Evolutionary conservation across 306 rosid genomes (phyloP), one percentile per base, ranked within the genome.

Genomic region (Begonia loranthoides): DNA sequence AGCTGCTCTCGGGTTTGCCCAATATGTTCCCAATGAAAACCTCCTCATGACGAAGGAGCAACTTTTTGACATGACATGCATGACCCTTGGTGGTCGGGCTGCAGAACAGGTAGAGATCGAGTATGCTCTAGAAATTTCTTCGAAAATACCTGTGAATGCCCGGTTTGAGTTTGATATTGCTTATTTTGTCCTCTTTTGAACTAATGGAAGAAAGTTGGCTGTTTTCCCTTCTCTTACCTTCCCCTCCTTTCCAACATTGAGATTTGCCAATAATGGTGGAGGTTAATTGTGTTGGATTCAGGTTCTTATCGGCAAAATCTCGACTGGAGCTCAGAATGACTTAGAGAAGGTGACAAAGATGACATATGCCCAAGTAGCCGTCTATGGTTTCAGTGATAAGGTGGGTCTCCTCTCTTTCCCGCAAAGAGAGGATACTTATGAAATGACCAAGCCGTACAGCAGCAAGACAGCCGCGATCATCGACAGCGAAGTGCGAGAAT

Each of bases 1-100:
- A 10, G 93, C 95, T 15, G 95, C 95, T 13, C 97, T 88, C 54
- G 97, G 97, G 53, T 88, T 84, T 66, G 89, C 97, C 34, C 97
- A 88, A 52, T 88, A 84, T 62, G 84, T 88, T 64, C 95, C 89
- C 1, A 84, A 61, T 17, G 97, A 88, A 70, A 84, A 88, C 66
- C 93, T 84, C 59, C 89, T 88, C 50, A 75, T 75, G 93, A 84
- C 97, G 34, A 81, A 88, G 79, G 93, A 84, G 64, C 97, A 88
- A 67, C 95, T 88, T 57, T 81, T 88, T 15, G 97, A 88, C 62
- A 63, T 79, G 84, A 84, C 95, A 41, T 88, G 97, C 68, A 75
- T 84, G 95, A 71, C 97, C 57, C 95, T 84, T 52, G 97, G 97
- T 52, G 97, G 97, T 54, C 82, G 97, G 51, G 97, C 96, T 48